Conservation (phyloP, 2,329 filamentous ascomycete species). For the Incumbomyces delicatus region DNA sequence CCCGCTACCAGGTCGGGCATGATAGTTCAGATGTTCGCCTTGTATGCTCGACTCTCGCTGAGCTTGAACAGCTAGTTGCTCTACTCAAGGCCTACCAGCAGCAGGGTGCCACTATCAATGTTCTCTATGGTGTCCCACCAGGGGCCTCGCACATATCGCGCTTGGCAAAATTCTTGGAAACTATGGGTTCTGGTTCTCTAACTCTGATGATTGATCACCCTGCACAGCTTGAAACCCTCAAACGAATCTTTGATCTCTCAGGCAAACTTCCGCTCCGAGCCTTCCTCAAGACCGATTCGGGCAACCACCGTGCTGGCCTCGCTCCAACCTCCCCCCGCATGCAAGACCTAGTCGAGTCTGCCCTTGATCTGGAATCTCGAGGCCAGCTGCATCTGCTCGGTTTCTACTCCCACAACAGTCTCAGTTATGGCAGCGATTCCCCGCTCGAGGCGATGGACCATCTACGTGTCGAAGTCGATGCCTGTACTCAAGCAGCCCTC, state of each 20-base stretch:
- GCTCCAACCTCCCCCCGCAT: slow-evolving; percentile 37
- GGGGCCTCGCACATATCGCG: slow-evolving; percentile 51
- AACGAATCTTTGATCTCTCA: slow-evolving; percentile 33
- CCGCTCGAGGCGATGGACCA: slow-evolving; percentile 50
- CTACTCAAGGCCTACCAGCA: slow-evolving; percentile 50
- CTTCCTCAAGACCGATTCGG: slow-evolving; percentile 67
- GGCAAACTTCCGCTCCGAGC: slow-evolving; percentile 43
- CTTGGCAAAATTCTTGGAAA: slow-evolving; percentile 46
- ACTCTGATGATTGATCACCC: slow-evolving; percentile 62
- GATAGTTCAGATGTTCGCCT: slow-evolving; percentile 46
- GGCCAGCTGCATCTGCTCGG: slow-evolving; percentile 43
- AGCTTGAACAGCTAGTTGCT: slow-evolving; percentile 58
- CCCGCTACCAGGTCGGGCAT: slow-evolving; percentile 59
- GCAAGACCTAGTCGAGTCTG: slow-evolving; percentile 23
- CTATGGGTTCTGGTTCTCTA: slow-evolving; percentile 48
- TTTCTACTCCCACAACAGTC: slow-evolving; percentile 63
- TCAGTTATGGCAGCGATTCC: slow-evolving; percentile 53
- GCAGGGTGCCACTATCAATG: slow-evolving; percentile 48
- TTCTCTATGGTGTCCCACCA: slow-evolving; percentile 65
- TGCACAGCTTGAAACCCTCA: slow-evolving; percentile 47
- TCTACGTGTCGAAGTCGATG: slow-evolving; percentile 51
- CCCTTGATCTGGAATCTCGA: slow-evolving; percentile 21
- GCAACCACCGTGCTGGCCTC: slow-evolving; percentile 61
- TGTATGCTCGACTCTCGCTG: slow-evolving; percentile 63
- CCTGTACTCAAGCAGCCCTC: slow-evolving; percentile 27